phyloP scores from a whole-genome alignment of 495 filamentous ascomycete species.

The Evansstolkia leycettana region DNA sequence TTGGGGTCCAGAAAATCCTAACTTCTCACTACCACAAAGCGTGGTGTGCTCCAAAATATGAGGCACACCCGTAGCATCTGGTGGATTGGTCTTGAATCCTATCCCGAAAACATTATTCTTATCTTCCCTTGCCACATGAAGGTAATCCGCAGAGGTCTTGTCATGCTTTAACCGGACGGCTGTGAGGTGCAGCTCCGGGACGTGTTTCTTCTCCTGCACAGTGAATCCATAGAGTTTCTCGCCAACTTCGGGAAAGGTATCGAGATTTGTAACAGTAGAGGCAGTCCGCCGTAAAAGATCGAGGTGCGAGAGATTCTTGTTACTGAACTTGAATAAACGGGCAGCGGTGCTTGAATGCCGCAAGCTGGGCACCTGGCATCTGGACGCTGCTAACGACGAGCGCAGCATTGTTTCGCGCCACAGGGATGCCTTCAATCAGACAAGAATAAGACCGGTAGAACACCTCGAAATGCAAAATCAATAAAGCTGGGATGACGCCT shows the following conservation, averaged over 20 bases:
- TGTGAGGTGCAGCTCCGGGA: conserved; percentile 86
- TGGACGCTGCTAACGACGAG: conserved; percentile 18
- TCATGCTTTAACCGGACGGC: conserved; percentile 83
- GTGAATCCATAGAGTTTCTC: conserved; percentile 90
- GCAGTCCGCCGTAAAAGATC: conserved; percentile 36
- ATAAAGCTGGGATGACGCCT: too few relatives aligned
- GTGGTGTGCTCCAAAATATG: conserved; percentile 98
- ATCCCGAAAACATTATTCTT: conserved; percentile 99
- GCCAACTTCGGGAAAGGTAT: conserved; percentile 61
- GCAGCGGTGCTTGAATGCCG: conserved; percentile 6
- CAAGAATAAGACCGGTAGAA: too few relatives aligned
- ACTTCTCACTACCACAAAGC: conserved; percentile 95
- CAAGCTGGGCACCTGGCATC: conserved; percentile 14
- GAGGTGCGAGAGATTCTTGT: neutral
- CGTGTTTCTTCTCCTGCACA: conserved; percentile 71
- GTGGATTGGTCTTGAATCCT: conserved; percentile 97
- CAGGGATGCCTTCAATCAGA: too few relatives aligned
- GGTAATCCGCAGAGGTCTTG: conserved; percentile 87
- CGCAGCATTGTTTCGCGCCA: conserved; percentile 17
- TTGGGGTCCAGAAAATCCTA: conserved; percentile 8
- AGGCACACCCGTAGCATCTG: conserved; percentile 89
- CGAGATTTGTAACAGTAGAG: conserved; percentile 59
- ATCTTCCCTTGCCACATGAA: conserved; percentile 88
- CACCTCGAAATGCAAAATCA: too few relatives aligned
- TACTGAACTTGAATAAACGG: too few relatives aligned